These are phyloP conservation scores for Boletales sp. DNA, from an alignment of 768 basidiomycete species.

Conservation along the genomic window DNA sequence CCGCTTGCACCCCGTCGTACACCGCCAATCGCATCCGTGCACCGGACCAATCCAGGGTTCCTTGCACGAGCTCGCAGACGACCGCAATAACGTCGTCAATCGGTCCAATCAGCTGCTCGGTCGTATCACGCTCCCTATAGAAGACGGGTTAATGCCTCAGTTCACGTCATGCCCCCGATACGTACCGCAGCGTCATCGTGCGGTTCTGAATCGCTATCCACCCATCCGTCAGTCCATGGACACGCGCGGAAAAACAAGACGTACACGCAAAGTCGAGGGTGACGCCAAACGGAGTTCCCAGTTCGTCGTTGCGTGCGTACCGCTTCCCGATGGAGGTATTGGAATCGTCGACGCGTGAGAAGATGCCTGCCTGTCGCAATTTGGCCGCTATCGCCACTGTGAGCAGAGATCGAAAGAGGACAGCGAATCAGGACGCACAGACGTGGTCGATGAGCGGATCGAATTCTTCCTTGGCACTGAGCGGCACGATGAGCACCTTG, in stretches of 20 bases:
- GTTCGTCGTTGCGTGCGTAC: conserved; percentile 96
- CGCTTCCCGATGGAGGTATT: conserved; percentile 94
- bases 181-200: conserved; percentile 91
- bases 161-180: conserved; percentile 5
- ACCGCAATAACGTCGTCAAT: conserved; percentile 86
- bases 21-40: conserved; percentile 67
- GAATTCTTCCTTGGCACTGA: conserved; percentile 84
- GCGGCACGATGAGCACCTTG: conserved; percentile 93
- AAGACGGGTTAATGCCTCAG: neutral
- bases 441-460: conserved; percentile 82
- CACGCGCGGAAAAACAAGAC: neutral
- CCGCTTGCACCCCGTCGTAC: conserved; percentile 89
- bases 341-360: conserved; percentile 94
- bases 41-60: conserved; percentile 70
- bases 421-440: conserved; percentile 55
- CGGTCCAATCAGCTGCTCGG: conserved; percentile 83
- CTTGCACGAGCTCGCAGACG: conserved; percentile 75
- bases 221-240: neutral
- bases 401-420: neutral
- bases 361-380: conserved; percentile 84
- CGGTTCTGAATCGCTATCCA: conserved; percentile 71
- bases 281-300: conserved; percentile 95
- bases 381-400: conserved; percentile 60
- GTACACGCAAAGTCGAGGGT: conserved; percentile 93
- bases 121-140: conserved; percentile 89